Evolutionary conservation across 176 grass and related monocot genomes (phyloP), one percentile per base, ranked within the genome.

Genomic region (Poa annua): DNA sequence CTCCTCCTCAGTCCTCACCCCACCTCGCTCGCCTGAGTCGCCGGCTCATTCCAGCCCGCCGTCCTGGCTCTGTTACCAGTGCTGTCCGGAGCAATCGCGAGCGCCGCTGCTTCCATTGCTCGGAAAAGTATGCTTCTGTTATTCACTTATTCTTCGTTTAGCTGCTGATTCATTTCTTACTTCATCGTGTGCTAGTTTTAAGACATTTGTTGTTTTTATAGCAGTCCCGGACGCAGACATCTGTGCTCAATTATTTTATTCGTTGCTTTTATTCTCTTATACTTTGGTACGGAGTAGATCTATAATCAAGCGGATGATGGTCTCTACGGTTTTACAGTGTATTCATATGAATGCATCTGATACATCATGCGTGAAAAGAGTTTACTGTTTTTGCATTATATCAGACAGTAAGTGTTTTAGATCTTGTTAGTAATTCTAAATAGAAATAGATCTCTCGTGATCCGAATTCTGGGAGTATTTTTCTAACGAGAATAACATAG

Each of bases 121-220:
- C 25, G 41, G 8, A 11, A 0, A 79, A 61, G 84, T 77, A 71
- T 60, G 41, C 26, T 57, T 20, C 41, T 13, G 6, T 47, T 15
- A n/a, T n/a, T n/a, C n/a, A n/a, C 17, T 26, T 71, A 16, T 17
- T 67, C 52, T 6, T 70, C n/a, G 1, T 29, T 2, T 7, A 32
- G 8, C 76, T n/a, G 36, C 44, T 78, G 54, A 56, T 77, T 25
- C n/a, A 77, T 26, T 11, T 26, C 16, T 45, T 85, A 12, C 19
- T 85, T 45, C 11, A 16, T 35, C 2, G 7, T 33, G 69, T 69
- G 66, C 36, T 20, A 69, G 66, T 42, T 69, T 36, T 42, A 35
- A 66, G 15, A 36, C 7, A 36, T 19, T 19, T 19, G 63, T 7
- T 41, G 64, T 4, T 20, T 67, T 67, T 42, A 2, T 11, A 21